Evolutionary conservation across 139 green algal genomes (phyloP).

Genomic region (Tetraselmis chui): DNA sequence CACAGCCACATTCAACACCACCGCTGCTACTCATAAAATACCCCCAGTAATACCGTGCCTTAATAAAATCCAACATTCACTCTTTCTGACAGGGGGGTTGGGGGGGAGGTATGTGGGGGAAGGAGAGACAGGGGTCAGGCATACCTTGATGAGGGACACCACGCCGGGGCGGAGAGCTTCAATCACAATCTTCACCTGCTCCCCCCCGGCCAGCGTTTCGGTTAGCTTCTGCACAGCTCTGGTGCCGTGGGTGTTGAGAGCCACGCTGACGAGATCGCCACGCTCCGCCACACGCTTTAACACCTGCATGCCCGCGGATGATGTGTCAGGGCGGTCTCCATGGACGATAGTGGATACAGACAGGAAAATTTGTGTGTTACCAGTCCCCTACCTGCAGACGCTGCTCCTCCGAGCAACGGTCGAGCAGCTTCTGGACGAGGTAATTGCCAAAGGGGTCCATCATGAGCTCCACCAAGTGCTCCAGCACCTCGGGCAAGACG

Average conservation of each 20-base stretch:
- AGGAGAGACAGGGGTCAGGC: not conserved
- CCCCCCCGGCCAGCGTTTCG: constrained; percentile 44
- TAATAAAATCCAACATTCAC: no score
- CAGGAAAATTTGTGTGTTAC: no score
- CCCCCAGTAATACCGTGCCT: no score
- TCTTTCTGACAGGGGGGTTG: not conserved
- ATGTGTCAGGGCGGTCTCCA: no score
- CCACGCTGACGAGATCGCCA: constrained; percentile 75
- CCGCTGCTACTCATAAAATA: no score
- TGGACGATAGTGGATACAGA: no score
- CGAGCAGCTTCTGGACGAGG: constrained; percentile 97
- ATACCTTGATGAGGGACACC: constrained; percentile 73
- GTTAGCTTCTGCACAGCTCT: constrained; percentile 95
- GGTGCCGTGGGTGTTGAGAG: constrained; percentile 95
- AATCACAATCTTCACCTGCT: constrained; percentile 13
- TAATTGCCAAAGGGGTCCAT: constrained; percentile 99
- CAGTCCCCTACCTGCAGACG: constrained; percentile 49
- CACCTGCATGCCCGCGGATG: no score
- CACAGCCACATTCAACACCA: not conserved
- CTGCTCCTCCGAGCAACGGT: constrained; percentile 88
- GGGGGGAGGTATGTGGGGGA: not conserved
- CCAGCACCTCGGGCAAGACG: constrained; percentile 69
- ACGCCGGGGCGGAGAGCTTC: constrained; percentile 82
- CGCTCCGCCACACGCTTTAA: constrained; percentile 64
- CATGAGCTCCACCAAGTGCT: constrained; percentile 89